phyloP scores from a whole-genome alignment of 1,139 yeast genomes.

The Debaryomycetaceae sp. region DNA sequence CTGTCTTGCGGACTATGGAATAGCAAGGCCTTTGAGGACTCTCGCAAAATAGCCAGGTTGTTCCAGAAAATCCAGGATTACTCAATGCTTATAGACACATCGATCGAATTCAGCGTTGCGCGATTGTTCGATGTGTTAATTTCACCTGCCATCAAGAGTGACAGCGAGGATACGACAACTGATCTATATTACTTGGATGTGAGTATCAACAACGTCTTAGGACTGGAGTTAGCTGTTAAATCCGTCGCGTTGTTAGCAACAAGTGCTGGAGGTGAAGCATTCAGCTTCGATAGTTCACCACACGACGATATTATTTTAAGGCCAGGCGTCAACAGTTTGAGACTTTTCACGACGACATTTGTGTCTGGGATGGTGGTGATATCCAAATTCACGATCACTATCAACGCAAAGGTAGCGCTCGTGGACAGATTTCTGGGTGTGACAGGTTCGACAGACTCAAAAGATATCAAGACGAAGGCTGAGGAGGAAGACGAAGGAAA shows the following conservation, averaged over 20 bases:
- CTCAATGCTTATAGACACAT: conserved; percentile 15
- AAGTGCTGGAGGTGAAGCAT: not conserved
- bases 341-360: conserved; percentile 17
- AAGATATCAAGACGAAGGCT: not conserved
- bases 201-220: conserved; percentile 22
- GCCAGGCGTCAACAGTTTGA: conserved; percentile 1
- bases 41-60: conserved; percentile 17
- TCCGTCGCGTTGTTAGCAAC: conserved; percentile 17
- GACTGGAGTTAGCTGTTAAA: conserved; percentile 20
- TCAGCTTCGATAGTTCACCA: conserved; percentile 2
- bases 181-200: conserved; percentile 24
- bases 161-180: conserved; percentile 12
- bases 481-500: not conserved
- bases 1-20: conserved; percentile 36
- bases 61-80: conserved; percentile 19
- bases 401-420: conserved; percentile 19
- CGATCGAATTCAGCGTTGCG: conserved; percentile 24
- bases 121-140: conserved; percentile 26
- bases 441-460: not conserved
- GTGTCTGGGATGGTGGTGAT: conserved; percentile 24
- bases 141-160: conserved; percentile 23
- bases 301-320: not conserved
- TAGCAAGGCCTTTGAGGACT: conserved; percentile 21
- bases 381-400: conserved; percentile 14
- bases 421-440: conserved; percentile 4